Evolutionary conservation across 177 flowering plant species (phyloP), one percentile per base, ranked within the genome.

Genomic region (Vitis hybrid): DNA sequence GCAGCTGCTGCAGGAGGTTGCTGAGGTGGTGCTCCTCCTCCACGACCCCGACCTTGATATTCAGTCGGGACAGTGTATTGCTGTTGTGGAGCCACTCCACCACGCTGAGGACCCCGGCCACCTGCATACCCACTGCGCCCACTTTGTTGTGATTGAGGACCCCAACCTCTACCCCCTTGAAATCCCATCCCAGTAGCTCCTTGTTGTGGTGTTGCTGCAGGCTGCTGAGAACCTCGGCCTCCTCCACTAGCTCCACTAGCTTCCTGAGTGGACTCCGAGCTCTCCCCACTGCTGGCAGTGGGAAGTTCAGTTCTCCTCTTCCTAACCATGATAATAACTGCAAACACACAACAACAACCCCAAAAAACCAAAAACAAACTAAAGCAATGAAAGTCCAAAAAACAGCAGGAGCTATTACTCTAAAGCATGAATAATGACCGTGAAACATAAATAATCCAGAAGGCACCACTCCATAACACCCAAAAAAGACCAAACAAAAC

Each of bases 261-360:
- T 72, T 85, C 85, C 58, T 81, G 92, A 60, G 45, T 7, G 7
- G 88, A 45, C 62, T 79, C 85, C 10, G 91, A 86, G 65, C 90
- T 75, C 75, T 90, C 92, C n/a, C 88, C 85, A 1, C 74, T 77
- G 50, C 84, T 70, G 5, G 64, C 15, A 55, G 45, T 39, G 45
- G 92, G 79, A 68, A 14, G 69, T 2, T 86, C 87, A 64, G 85
- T 82, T 75, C 90, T 85, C 76, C 69, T 88, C 86, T 90, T 92
- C 77, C 89, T 79, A 68, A 73, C 87, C 97, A 94, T 94, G 67
- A 49, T 80, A 62, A 56, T 14, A 69, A 8, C 87, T 82, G 71
- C 63, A 62, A 31, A 57, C 20, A 45, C 15, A 51, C 20, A 15
- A 61, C 1, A 13, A 5, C 22, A 49, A 5, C 45, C 4, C 45